These are phyloP conservation scores for Schoenoplectus tabernaemontani DNA, from an alignment of 202 grass and related monocot genomes.

Conservation along the genomic window DNA sequence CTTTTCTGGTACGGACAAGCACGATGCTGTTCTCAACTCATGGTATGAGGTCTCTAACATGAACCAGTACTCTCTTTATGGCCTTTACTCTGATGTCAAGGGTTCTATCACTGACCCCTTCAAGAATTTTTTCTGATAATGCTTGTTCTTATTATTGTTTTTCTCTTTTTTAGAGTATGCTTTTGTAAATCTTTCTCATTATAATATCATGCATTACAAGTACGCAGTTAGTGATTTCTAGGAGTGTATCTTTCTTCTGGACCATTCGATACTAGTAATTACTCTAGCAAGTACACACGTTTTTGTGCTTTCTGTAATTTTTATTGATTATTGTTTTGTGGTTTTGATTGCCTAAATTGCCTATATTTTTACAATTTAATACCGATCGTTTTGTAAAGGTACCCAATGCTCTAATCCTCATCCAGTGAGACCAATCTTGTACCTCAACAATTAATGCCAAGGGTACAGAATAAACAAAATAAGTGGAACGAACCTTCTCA, in stretches of 20 bases:
- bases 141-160: conserved; percentile 2
- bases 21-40: conserved; percentile 72
- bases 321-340: no score
- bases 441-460: no score
- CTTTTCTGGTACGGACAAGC: conserved; percentile 83
- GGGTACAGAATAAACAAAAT: no score
- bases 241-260: background rate
- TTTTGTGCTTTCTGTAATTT: no score
- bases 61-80: conserved; percentile 66
- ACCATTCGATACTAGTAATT: background rate
- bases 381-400: no score
- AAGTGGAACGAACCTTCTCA: no score
- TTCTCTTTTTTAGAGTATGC: background rate
- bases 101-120: conserved; percentile 55
- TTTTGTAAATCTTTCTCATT: background rate
- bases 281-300: background rate
- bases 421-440: no score
- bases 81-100: conserved; percentile 69
- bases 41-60: conserved; percentile 96
- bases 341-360: background rate
- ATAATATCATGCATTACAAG: conserved; percentile 1
- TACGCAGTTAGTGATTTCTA: background rate
- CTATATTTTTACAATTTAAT: background rate
- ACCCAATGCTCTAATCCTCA: no score
- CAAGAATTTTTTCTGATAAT: conserved; percentile 42